Percentiles rank a stretch among this genome's conserved stretches.
Evolutionary conservation across 2,329 filamentous ascomycete species (phyloP).

Genomic region (Ramularia endophylla): DNA sequence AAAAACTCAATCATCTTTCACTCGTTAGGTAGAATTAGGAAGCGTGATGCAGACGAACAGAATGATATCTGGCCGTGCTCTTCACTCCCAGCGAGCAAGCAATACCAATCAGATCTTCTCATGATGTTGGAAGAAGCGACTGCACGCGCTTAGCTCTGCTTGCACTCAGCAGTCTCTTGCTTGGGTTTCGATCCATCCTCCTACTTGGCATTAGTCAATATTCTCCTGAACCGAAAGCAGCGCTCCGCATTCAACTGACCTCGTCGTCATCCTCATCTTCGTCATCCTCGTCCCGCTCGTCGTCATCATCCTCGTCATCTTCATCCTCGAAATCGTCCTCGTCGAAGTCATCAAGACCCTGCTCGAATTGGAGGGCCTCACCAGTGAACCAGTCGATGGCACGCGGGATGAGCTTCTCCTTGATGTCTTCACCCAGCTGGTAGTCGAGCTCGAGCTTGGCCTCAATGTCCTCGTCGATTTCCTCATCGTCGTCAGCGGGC

Average conservation of each 20-base stretch:
- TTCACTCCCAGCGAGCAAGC: no score
- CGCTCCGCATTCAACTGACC: conserved; percentile 31
- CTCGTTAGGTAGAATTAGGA: no score
- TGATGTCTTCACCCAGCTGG: conserved; percentile 98
- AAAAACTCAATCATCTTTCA: no score
- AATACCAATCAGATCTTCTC: no score
- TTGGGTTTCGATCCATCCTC: conserved; percentile 85
- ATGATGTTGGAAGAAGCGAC: background rate
- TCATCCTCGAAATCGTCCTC: conserved; percentile 83
- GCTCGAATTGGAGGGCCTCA: conserved; percentile 94
- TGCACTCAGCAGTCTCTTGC: conserved; percentile 92
- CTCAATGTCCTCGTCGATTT: conserved; percentile 85
- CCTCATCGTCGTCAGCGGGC: conserved; percentile 71
- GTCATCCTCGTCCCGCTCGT: conserved; percentile 72
- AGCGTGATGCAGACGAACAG: no score
- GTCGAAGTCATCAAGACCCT: conserved; percentile 78
- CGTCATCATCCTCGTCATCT: conserved; percentile 87
- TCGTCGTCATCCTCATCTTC: conserved; percentile 59
- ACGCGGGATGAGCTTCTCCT: conserved; percentile 98
- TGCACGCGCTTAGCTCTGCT: conserved; percentile 75
- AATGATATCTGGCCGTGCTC: no score
- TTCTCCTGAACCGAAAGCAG: background rate
- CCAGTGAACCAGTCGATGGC: conserved; percentile 99
- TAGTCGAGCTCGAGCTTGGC: conserved; percentile 98
- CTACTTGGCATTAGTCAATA: conserved; percentile 42